A percentile compares a stretch with the other conserved stretches of the same genome.
These are phyloP conservation scores for Sporisorium graminicola DNA, from an alignment of 1,284 basidiomycete genomes.

Conservation along the genomic window DNA sequence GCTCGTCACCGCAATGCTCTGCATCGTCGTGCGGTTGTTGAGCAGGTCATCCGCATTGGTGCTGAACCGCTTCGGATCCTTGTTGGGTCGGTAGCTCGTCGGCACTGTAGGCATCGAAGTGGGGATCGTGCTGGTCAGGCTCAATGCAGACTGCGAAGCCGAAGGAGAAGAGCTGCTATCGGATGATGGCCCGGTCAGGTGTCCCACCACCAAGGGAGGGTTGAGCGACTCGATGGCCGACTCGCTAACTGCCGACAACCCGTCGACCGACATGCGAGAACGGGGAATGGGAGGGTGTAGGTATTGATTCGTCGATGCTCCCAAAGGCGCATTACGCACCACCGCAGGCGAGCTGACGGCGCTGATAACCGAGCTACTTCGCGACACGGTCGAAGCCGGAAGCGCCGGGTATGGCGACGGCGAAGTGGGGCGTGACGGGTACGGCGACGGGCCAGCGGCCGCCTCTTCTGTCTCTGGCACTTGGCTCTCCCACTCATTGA, in stretches of 20 bases:
- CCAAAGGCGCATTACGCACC: slow-evolving; percentile 62
- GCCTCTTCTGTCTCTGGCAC: slow-evolving; percentile 29
- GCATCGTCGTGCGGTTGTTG: slow-evolving; percentile 65
- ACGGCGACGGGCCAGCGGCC: slow-evolving; percentile 19
- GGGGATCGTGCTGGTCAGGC: slow-evolving; percentile 42
- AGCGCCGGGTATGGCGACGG: slow-evolving; percentile 43
- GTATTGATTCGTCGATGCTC: slow-evolving; percentile 62
- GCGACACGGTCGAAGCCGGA: slow-evolving; percentile 52
- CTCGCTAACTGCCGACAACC: slow-evolving; percentile 18
- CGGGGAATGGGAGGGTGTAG: slow-evolving; percentile 52
- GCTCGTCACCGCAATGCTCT: slow-evolving; percentile 62
- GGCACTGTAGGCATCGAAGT: slow-evolving; percentile 53
- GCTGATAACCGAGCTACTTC: slow-evolving; percentile 52
- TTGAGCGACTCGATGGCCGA: slow-evolving; percentile 30
- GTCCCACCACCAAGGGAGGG: slow-evolving; percentile 16
- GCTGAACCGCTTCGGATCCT: slow-evolving; percentile 54
- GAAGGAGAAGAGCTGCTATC: slow-evolving; percentile 41
- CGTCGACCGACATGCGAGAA: slow-evolving; percentile 42
- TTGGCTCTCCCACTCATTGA: slow-evolving; percentile 65
- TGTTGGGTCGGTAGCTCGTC: slow-evolving; percentile 55
- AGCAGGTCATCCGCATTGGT: slow-evolving; percentile 59
- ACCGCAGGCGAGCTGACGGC: slow-evolving; percentile 49
- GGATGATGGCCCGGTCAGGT: slow-evolving; percentile 26
- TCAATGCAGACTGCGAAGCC: slow-evolving; percentile 49
- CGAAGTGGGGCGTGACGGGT: slow-evolving; percentile 39